Evolutionary conservation across 371 early-diverging fungal genomes (phyloP).

Genomic region (Saksenaea oblongispora): DNA sequence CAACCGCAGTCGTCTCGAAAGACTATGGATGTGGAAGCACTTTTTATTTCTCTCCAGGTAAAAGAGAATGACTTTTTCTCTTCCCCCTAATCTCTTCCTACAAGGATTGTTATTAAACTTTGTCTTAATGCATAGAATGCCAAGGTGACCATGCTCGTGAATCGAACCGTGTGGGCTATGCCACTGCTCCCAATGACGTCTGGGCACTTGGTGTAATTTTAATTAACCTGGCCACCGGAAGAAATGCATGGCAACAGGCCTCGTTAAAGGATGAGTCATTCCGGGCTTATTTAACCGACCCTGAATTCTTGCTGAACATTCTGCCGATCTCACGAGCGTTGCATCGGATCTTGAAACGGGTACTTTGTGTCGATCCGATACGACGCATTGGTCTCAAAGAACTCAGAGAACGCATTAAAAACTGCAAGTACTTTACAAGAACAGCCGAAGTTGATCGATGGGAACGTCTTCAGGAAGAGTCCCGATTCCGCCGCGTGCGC

Average conservation of each 20-base stretch:
- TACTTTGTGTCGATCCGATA: constrained; percentile 71
- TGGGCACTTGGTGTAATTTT: constrained; percentile 86
- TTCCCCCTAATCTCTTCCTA: neutral
- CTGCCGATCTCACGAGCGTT: constrained; percentile 73
- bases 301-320: constrained; percentile 64
- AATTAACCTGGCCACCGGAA: constrained; percentile 74
- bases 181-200: constrained; percentile 79
- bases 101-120: neutral
- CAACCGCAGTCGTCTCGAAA: constrained; percentile 66
- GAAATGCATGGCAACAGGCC: constrained; percentile 85
- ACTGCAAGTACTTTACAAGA: constrained; percentile 61
- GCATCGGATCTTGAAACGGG: constrained; percentile 69
- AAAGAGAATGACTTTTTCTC: neutral
- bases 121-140: constrained; percentile 56
- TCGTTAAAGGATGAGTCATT: constrained; percentile 73
- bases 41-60: constrained; percentile 90
- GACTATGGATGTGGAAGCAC: constrained; percentile 93
- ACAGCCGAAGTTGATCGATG: constrained; percentile 34
- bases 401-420: constrained; percentile 55
- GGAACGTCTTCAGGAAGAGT: constrained; percentile 13
- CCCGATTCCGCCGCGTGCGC: neutral
- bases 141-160: constrained; percentile 59
- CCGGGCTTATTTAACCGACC: constrained; percentile 61
- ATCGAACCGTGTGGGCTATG: constrained; percentile 39
- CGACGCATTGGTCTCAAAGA: constrained; percentile 70